A percentile compares a stretch with the other conserved stretches of the same genome.
These are phyloP conservation scores for Nannizzia gypsea DNA, from an alignment of 2,329 filamentous ascomycete genomes.

Conservation along the genomic window DNA sequence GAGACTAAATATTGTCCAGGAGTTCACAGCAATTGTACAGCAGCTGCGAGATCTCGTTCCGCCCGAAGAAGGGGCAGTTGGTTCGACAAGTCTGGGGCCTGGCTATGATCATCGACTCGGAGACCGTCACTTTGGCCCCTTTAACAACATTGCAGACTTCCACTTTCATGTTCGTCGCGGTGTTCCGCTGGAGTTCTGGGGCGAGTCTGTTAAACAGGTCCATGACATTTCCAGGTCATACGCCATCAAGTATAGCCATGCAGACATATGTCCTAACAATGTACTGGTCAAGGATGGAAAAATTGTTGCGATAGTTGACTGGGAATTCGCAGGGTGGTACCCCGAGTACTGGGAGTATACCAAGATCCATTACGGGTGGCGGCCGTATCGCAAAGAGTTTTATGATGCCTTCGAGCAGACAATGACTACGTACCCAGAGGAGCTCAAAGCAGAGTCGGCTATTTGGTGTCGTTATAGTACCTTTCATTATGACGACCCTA, in stretches of 20 bases:
- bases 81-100: conserved; percentile 10
- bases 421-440: neutral
- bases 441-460: neutral
- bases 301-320: conserved; percentile 37
- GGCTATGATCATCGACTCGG: conserved; percentile 22
- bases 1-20: conserved; percentile 4
- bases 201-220: neutral
- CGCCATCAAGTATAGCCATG: neutral
- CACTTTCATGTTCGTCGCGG: conserved; percentile 4
- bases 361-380: conserved; percentile 4
- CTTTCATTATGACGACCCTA: neutral
- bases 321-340: conserved; percentile 36
- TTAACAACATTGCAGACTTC: conserved; percentile 5
- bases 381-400: neutral
- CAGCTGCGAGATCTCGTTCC: conserved; percentile 8
- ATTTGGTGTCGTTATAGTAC: neutral
- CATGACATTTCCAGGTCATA: conserved; percentile 7
- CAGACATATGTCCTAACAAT: conserved; percentile 15
- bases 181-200: neutral
- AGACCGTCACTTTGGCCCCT: conserved; percentile 5
- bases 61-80: conserved; percentile 6
- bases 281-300: conserved; percentile 22
- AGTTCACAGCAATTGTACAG: conserved; percentile 6
- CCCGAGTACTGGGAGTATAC: conserved; percentile 37
- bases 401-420: neutral